Conservation (phyloP, 2,329 filamentous ascomycete genomes). For the Chalaropsis thielavioides region DNA sequence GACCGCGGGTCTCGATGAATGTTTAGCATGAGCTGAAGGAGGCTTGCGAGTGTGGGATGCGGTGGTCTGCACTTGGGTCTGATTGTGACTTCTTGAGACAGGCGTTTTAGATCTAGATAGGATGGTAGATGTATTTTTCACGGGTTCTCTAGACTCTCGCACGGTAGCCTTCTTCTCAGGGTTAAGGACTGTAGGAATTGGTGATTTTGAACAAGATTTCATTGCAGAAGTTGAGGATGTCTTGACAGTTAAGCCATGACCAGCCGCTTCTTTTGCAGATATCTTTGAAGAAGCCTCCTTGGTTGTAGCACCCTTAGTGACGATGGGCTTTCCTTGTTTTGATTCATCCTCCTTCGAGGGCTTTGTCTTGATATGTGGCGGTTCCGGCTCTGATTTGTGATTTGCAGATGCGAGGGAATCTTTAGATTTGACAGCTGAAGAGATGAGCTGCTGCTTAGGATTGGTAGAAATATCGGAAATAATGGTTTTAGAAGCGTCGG, state of each 20-base stretch:
- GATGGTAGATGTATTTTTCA: neutral
- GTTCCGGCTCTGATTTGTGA: neutral
- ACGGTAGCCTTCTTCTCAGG: neutral
- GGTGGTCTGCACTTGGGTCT: slow-evolving; percentile 22
- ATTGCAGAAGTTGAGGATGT: neutral
- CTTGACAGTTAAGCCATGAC: neutral
- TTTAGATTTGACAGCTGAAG: neutral
- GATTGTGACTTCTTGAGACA: slow-evolving; percentile 23
- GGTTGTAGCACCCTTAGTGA: neutral
- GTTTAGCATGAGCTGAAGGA: slow-evolving; percentile 28
- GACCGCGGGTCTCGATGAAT: slow-evolving; percentile 25
- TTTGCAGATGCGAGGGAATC: neutral
- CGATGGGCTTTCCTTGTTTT: neutral
- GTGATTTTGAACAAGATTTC: neutral
- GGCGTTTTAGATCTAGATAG: slow-evolving; percentile 17
- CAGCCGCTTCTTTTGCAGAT: neutral
- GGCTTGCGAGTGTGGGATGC: slow-evolving; percentile 31
- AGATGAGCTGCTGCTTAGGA: too few species aligned
- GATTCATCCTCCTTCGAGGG: neutral
- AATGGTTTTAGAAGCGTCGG: neutral
- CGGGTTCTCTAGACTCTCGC: neutral
- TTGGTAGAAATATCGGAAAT: neutral
- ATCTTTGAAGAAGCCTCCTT: neutral
- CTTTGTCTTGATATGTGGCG: neutral
- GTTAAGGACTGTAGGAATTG: neutral